Percentiles rank a stretch among this genome's conserved stretches.
These are phyloP conservation scores for Sistotremastrum niveocremeum DNA, from an alignment of 768 basidiomycete genomes.

Conservation along the genomic window DNA sequence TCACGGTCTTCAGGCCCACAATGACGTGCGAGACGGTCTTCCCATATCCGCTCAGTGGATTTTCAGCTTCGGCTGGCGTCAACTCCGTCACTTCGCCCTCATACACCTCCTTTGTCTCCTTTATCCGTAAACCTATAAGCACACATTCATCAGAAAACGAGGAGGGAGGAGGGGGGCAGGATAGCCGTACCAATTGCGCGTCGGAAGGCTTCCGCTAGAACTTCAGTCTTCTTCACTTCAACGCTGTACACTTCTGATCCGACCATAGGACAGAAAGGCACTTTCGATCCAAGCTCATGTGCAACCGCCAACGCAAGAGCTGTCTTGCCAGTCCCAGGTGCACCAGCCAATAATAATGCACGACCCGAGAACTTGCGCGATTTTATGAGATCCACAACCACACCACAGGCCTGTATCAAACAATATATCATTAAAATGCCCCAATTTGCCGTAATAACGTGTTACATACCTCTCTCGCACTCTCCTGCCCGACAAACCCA, in stretches of 20 bases:
- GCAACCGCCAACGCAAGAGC: constrained; percentile 91
- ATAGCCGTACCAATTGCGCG: constrained; percentile 77
- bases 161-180: not conserved
- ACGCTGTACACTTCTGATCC: constrained; percentile 93
- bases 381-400: constrained; percentile 80
- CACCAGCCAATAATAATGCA: constrained; percentile 83
- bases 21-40: constrained; percentile 98
- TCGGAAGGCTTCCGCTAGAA: constrained; percentile 86
- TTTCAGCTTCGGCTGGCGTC: constrained; percentile 92
- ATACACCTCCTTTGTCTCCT: constrained; percentile 98
- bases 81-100: constrained; percentile 97
- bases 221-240: constrained; percentile 99
- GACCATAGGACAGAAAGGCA: constrained; percentile 98
- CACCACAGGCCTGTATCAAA: constrained; percentile 64
- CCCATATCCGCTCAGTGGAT: constrained; percentile 93
- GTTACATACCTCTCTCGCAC: constrained; percentile 69
- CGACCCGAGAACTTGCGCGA: constrained; percentile 89
- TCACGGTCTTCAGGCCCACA: constrained; percentile 88
- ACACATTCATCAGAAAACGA: not conserved
- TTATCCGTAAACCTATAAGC: constrained; percentile 77
- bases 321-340: constrained; percentile 96
- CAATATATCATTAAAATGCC: not conserved
- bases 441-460: not conserved
- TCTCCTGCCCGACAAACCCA: constrained; percentile 84
- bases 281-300: constrained; percentile 87